Evolutionary conservation across 2,329 filamentous ascomycete genomes (phyloP).

Genomic region (Aureobasidium sp.): DNA sequence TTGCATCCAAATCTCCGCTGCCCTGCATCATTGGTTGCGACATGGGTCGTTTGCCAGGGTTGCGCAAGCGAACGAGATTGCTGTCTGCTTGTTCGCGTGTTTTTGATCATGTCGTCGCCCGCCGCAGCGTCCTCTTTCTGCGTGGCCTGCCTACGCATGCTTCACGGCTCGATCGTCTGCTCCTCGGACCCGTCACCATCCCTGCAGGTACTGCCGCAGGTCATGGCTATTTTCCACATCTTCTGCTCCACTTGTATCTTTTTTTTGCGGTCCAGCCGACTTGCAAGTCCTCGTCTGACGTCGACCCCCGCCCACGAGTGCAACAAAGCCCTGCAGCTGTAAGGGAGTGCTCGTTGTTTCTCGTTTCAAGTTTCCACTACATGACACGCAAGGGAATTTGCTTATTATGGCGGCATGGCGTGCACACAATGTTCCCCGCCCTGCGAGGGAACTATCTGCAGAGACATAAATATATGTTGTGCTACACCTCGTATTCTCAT

Average conservation of each 20-base stretch:
- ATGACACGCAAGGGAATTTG: slow-evolving; percentile 4
- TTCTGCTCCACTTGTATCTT: slow-evolving; percentile 5
- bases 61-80: slow-evolving; percentile 12
- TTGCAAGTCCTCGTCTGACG: slow-evolving; percentile 2
- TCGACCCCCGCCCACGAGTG: background rate
- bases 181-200: slow-evolving; percentile 8
- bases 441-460: background rate
- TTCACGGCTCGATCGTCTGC: slow-evolving; percentile 6
- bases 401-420: slow-evolving; percentile 11
- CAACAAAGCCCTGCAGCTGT: slow-evolving; percentile 10
- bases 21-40: slow-evolving; percentile 6
- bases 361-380: slow-evolving; percentile 15
- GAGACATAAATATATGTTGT: too few relatives aligned
- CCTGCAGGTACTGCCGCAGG: slow-evolving; percentile 16
- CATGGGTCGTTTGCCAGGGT: slow-evolving; percentile 14
- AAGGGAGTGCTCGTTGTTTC: slow-evolving; percentile 10
- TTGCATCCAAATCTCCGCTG: slow-evolving; percentile 14
- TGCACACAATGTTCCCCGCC: slow-evolving; percentile 1
- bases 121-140: background rate
- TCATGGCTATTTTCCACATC: slow-evolving; percentile 7
- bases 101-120: slow-evolving; percentile 1
- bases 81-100: slow-evolving; percentile 1
- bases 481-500: background rate
- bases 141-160: background rate
- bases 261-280: background rate